Evolutionary conservation across 805 yeast genomes (phyloP).

Genomic region (Metahyphopichia silvanorum): DNA sequence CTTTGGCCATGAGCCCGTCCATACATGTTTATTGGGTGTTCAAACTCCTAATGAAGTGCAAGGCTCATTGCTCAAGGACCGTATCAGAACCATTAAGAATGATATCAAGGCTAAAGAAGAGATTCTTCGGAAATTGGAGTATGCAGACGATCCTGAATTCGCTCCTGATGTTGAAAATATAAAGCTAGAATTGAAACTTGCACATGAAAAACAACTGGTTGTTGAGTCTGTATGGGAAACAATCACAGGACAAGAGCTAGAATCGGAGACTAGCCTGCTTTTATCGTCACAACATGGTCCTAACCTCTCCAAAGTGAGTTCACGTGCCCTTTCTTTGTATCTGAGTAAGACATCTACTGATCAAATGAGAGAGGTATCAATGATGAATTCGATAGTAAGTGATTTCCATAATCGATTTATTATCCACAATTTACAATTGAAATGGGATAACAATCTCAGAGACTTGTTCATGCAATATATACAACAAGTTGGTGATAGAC

Average conservation of each 20-base stretch:
- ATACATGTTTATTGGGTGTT: slow-evolving; percentile 57
- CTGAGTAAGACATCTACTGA: slow-evolving; percentile 25
- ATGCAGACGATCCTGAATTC: slow-evolving; percentile 1
- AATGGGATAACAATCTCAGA: slow-evolving; percentile 74
- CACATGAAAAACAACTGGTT: slow-evolving; percentile 20
- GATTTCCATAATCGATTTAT: slow-evolving; percentile 66
- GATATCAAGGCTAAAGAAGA: slow-evolving; percentile 12
- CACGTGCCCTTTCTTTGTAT: slow-evolving; percentile 22
- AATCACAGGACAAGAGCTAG: slow-evolving; percentile 11
- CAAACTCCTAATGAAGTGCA: slow-evolving; percentile 58
- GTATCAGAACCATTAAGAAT: slow-evolving; percentile 13
- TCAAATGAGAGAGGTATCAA: slow-evolving; percentile 20
- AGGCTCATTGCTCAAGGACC: slow-evolving; percentile 33
- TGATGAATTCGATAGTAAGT: slow-evolving; percentile 18
- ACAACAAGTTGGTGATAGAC: slow-evolving; percentile 40
- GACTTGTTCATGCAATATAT: slow-evolving; percentile 61
- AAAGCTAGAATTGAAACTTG: slow-evolving; percentile 3
- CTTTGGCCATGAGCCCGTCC: slow-evolving; percentile 61
- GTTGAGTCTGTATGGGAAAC: slow-evolving; percentile 22
- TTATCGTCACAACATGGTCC: no score
- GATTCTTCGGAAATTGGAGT: neutral
- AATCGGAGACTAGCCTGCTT: neutral
- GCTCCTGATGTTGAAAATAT: slow-evolving; percentile 6
- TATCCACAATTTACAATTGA: slow-evolving; percentile 67
- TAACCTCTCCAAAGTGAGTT: slow-evolving; percentile 10